Conservation (phyloP, 352 stramenopile species). For the Saprolegnia diclina region DNA sequence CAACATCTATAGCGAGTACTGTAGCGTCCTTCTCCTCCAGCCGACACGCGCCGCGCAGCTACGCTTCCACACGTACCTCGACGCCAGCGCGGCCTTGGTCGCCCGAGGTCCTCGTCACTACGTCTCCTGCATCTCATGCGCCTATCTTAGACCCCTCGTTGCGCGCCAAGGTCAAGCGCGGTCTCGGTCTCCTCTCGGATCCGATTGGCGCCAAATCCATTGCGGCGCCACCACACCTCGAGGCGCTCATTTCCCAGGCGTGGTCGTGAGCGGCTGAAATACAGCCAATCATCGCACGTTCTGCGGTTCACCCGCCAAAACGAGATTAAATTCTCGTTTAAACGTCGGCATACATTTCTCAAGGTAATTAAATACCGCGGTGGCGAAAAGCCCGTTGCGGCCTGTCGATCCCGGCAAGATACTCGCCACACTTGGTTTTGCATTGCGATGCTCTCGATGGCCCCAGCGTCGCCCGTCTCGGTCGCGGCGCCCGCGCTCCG, state of each 20-base stretch:
- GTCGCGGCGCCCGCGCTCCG: not conserved
- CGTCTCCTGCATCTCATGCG: not conserved
- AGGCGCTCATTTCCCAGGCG: slow-evolving; percentile 3
- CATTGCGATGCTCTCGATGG: not conserved
- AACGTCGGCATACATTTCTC: not conserved
- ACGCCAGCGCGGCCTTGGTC: not conserved
- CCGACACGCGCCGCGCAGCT: not conserved
- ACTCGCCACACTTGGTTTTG: not conserved
- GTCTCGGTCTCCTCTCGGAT: not conserved
- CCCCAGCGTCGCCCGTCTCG: not conserved
- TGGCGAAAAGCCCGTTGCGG: not conserved
- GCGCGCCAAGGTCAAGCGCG: not conserved
- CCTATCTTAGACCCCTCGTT: not conserved
- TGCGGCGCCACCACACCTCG: not conserved
- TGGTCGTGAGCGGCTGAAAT: not conserved
- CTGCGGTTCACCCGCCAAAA: not conserved
- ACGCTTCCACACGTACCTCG: not conserved
- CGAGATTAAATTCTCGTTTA: not conserved
- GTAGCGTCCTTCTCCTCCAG: slow-evolving; percentile 5
- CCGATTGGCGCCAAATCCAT: not conserved
- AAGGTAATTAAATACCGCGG: not conserved
- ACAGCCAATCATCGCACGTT: not conserved
- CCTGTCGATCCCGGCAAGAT: slow-evolving; percentile 5
- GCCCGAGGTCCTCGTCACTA: not conserved
- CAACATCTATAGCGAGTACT: not conserved